phyloP scores from a whole-genome alignment of 1,284 basidiomycete species.

The Cryptococcus sp. region DNA sequence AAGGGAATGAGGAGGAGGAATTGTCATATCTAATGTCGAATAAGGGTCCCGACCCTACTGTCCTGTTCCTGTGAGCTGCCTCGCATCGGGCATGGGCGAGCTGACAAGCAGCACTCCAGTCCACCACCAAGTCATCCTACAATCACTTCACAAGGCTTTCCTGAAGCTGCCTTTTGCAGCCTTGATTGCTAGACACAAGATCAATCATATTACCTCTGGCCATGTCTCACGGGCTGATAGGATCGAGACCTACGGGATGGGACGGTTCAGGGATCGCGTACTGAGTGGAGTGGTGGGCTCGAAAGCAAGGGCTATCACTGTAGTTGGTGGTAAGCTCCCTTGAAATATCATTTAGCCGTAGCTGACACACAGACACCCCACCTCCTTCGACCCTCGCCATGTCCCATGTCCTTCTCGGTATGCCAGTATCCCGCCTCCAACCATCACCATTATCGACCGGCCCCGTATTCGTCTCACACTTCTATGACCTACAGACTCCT shows the following conservation, averaged over 20 bases:
- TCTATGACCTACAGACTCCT: slow-evolving; percentile 40
- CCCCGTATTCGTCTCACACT: slow-evolving; percentile 38
- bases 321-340: slow-evolving; percentile 32
- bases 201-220: slow-evolving; percentile 27
- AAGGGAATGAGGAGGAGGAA: slow-evolving; percentile 11
- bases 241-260: slow-evolving; percentile 33
- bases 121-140: slow-evolving; percentile 29
- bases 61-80: slow-evolving; percentile 39
- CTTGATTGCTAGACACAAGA: slow-evolving; percentile 34
- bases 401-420: slow-evolving; percentile 35
- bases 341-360: not conserved
- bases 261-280: slow-evolving; percentile 15
- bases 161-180: slow-evolving; percentile 19
- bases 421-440: slow-evolving; percentile 36
- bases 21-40: not conserved
- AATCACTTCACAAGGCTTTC: slow-evolving; percentile 21
- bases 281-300: slow-evolving; percentile 29
- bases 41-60: slow-evolving; percentile 23
- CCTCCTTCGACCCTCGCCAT: slow-evolving; percentile 17
- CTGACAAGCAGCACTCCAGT: slow-evolving; percentile 22
- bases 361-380: slow-evolving; percentile 21
- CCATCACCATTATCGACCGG: slow-evolving; percentile 29
- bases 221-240: slow-evolving; percentile 27
- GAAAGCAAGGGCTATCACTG: slow-evolving; percentile 26
- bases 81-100: not conserved